Evolutionary conservation across 129 eudicot species (phyloP).

Genomic region (Ambrosia artemisiifolia): DNA sequence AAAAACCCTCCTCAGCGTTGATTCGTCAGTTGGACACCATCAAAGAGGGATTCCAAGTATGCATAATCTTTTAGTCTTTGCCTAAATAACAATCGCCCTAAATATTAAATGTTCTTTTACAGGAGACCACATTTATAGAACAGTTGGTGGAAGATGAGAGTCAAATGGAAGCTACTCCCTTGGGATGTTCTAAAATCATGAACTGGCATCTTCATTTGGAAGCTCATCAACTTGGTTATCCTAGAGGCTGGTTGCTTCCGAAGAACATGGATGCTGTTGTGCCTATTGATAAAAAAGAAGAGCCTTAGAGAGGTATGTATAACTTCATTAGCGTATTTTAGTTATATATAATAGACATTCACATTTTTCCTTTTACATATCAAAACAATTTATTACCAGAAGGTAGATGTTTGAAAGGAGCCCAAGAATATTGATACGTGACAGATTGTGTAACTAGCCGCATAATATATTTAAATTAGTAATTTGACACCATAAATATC

Average conservation of each 20-base stretch:
- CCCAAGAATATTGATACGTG: not conserved
- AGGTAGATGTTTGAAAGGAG: not conserved
- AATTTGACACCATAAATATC: not conserved
- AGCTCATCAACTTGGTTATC: conserved; percentile 64
- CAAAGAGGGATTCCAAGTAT: conserved; percentile 97
- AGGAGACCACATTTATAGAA: conserved; percentile 97
- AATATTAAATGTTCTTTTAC: not conserved
- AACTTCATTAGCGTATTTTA: not conserved
- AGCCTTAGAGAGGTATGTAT: conserved; percentile 30
- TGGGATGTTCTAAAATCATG: conserved; percentile 71
- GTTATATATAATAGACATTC: not conserved
- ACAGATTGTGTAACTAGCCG: not conserved
- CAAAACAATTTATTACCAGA: not conserved
- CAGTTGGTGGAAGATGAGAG: conserved; percentile 94
- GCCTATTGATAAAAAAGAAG: conserved; percentile 41
- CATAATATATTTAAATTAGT: not conserved
- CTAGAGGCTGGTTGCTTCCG: conserved; percentile 76
- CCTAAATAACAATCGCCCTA: not conserved
- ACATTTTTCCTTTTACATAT: not conserved
- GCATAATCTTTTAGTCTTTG: not conserved
- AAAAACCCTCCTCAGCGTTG: conserved; percentile 57
- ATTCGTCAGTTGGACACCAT: conserved; percentile 84
- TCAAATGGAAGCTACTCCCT: conserved; percentile 85
- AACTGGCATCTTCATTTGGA: conserved; percentile 99
- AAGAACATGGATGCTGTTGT: conserved; percentile 60